These are phyloP conservation scores for Dendrobium catenatum DNA, from an alignment of 106 monocot genomes.

Conservation along the genomic window DNA sequence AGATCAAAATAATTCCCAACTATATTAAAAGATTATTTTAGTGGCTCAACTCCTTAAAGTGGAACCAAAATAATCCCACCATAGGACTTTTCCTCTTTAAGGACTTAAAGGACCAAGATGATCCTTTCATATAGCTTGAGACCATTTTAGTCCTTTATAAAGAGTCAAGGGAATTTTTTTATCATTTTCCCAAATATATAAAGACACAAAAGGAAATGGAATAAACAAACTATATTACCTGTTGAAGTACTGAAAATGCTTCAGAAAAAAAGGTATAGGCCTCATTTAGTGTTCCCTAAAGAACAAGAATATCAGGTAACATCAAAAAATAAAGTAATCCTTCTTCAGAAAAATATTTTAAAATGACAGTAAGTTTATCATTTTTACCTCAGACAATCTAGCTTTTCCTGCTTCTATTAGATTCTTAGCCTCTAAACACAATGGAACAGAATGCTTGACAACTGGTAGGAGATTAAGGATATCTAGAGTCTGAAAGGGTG, in stretches of 20 bases:
- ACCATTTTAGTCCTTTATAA: no score
- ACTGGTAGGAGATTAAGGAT: slow-evolving; percentile 87
- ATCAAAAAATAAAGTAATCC: not conserved
- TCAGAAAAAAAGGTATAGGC: slow-evolving; percentile 90
- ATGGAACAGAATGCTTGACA: slow-evolving; percentile 90
- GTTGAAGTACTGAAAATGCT: slow-evolving; percentile 93
- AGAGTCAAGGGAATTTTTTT: no score
- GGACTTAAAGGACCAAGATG: no score
- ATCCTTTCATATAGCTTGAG: no score
- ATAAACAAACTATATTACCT: slow-evolving; percentile 37
- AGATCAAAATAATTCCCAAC: no score
- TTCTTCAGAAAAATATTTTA: not conserved
- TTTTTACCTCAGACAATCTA: slow-evolving; percentile 73
- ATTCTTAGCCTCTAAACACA: slow-evolving; percentile 70
- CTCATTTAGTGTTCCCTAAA: slow-evolving; percentile 84
- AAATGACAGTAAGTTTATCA: not conserved
- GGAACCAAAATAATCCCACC: no score
- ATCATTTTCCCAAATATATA: not conserved
- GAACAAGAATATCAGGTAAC: slow-evolving; percentile 8
- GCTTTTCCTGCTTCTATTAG: slow-evolving; percentile 86
- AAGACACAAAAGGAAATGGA: no score
- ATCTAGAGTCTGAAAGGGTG: slow-evolving; percentile 75
- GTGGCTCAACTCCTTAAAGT: no score
- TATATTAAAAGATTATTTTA: no score
- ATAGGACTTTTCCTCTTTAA: no score